These are phyloP conservation scores for Solanum rostratum DNA, from an alignment of 257 asterid species.

Conservation along the genomic window DNA sequence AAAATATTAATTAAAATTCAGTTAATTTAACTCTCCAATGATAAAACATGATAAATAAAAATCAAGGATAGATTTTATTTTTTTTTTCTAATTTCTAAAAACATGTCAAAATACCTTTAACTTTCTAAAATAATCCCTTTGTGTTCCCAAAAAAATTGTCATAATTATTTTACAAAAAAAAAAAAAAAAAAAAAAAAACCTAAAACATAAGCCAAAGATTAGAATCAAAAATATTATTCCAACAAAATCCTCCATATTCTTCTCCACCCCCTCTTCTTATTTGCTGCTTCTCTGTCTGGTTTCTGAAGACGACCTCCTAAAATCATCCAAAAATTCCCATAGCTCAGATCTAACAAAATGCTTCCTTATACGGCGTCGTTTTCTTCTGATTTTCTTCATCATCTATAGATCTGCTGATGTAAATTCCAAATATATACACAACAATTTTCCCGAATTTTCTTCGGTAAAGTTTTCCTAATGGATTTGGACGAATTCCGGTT, in stretches of 20 bases:
- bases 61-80: too few relatives aligned
- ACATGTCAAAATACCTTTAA: fast-evolving
- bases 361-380: slow-evolving; percentile 15
- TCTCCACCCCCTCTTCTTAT: not conserved
- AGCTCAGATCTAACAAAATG: not conserved
- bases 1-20: too few relatives aligned
- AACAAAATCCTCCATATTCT: not conserved
- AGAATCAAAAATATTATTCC: not conserved
- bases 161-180: not conserved
- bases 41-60: too few relatives aligned
- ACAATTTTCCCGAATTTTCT: not conserved
- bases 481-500: slow-evolving; percentile 61
- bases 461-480: slow-evolving; percentile 23
- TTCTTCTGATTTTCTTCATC: slow-evolving; percentile 3
- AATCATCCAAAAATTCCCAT: not conserved
- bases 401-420: slow-evolving; percentile 18
- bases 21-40: too few relatives aligned
- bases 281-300: not conserved
- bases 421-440: not conserved
- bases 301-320: not conserved
- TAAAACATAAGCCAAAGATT: not conserved
- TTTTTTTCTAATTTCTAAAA: not conserved
- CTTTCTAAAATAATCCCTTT: not conserved
- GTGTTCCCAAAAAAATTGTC: not conserved
- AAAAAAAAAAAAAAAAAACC: not conserved